These are phyloP conservation scores for Lasiosphaeris hirsuta DNA, from an alignment of 495 filamentous ascomycete species.

Conservation along the genomic window DNA sequence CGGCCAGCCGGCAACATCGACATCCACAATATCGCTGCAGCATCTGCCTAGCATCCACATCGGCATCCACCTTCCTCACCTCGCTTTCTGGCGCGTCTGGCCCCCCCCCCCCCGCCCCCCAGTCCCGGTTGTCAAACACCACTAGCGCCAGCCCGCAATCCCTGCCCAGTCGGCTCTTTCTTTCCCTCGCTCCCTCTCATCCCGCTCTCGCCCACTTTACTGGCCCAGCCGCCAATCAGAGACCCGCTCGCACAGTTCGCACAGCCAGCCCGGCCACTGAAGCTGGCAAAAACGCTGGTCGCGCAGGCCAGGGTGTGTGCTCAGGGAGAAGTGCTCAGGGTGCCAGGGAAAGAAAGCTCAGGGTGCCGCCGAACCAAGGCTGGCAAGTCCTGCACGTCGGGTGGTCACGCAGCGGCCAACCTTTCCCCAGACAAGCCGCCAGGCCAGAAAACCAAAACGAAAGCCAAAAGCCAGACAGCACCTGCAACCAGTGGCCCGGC, in stretches of 20 bases:
- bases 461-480: not conserved
- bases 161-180: conserved; percentile 22
- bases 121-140: conserved; percentile 9
- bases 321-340: not conserved
- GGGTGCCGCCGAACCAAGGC: conserved; percentile 10
- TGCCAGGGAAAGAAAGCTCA: too few species aligned
- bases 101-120: too few species aligned
- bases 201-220: not conserved
- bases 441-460: not conserved
- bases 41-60: too few species aligned
- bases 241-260: not conserved
- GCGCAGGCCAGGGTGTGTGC: not conserved
- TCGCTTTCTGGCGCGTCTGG: too few species aligned
- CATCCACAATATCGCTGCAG: too few species aligned
- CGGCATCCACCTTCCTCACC: too few species aligned
- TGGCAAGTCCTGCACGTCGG: conserved; percentile 15
- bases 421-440: conserved; percentile 14
- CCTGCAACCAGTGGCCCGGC: conserved; percentile 6
- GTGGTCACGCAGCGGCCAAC: conserved; percentile 20
- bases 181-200: conserved; percentile 7
- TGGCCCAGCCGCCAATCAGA: conserved; percentile 4
- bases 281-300: not conserved
- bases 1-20: too few species aligned
- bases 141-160: conserved; percentile 16
- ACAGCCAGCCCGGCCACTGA: conserved; percentile 19